phyloP scores from a whole-genome alignment of 306 rosid genomes.

The Fragaria ananassa region DNA sequence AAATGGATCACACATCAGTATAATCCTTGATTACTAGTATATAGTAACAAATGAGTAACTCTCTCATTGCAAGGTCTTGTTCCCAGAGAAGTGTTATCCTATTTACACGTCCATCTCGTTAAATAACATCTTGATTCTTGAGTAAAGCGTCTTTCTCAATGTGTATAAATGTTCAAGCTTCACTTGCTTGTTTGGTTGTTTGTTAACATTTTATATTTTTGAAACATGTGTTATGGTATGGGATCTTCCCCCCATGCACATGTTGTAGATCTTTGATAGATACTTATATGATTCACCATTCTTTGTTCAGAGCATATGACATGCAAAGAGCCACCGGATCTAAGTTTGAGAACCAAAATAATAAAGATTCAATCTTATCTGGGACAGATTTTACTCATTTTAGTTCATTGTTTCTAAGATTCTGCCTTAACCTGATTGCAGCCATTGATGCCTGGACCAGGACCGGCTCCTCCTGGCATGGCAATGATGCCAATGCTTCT shows the following conservation, averaged over 20 bases:
- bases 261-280: neutral
- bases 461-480: slow-evolving; percentile 75
- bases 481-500: slow-evolving; percentile 98
- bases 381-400: neutral
- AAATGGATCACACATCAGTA: neutral
- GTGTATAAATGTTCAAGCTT: neutral
- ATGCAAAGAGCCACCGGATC: neutral
- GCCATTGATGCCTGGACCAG: slow-evolving; percentile 85
- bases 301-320: neutral
- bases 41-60: neutral
- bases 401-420: neutral
- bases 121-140: neutral
- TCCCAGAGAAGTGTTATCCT: neutral
- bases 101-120: neutral
- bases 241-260: neutral
- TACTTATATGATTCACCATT: neutral
- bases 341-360: neutral
- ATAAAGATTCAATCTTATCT: neutral
- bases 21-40: neutral
- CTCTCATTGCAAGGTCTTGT: neutral
- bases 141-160: neutral
- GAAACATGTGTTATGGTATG: neutral
- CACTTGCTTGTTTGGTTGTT: neutral
- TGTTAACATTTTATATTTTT: neutral
- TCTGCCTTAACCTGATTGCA: slow-evolving; percentile 38